A percentile compares a stretch with the other conserved stretches of the same genome.
phyloP scores from a whole-genome alignment of 2,329 filamentous ascomycete genomes.

The Blastomyces silverae region DNA sequence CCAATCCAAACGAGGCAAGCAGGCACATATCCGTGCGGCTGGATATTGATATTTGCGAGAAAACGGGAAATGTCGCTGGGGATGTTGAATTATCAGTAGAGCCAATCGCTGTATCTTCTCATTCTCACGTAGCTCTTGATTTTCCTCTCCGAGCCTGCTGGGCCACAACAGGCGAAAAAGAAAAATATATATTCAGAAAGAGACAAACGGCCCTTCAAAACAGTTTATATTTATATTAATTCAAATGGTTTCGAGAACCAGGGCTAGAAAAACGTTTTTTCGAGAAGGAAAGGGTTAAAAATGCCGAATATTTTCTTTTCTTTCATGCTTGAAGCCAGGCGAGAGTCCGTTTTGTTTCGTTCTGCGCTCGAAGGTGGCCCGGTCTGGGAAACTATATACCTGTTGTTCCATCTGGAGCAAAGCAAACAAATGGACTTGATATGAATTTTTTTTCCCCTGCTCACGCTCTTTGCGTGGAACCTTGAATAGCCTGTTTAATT shows the following conservation, averaged over 20 bases:
- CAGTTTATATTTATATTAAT: background rate
- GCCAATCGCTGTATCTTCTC: background rate
- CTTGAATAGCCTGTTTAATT: background rate
- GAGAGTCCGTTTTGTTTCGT: background rate
- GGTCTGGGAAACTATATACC: background rate
- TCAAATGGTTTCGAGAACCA: background rate
- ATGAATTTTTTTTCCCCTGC: background rate
- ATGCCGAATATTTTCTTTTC: background rate
- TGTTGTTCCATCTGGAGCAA: background rate
- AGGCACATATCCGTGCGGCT: background rate
- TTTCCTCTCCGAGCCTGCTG: background rate
- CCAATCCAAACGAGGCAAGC: background rate
- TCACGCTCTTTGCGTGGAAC: background rate
- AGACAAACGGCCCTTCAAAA: background rate
- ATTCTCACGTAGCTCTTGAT: no score
- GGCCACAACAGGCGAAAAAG: background rate
- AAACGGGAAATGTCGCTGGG: background rate
- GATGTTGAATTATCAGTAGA: background rate
- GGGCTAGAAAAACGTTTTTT: background rate
- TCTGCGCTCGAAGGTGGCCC: background rate
- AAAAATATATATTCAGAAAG: background rate
- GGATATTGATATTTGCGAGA: background rate
- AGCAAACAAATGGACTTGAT: background rate
- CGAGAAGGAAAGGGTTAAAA: background rate
- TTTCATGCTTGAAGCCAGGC: background rate